Evolutionary conservation across 805 yeast genomes (phyloP), one percentile per base, ranked within the genome.

Genomic region (Metschnikowia sp.): DNA sequence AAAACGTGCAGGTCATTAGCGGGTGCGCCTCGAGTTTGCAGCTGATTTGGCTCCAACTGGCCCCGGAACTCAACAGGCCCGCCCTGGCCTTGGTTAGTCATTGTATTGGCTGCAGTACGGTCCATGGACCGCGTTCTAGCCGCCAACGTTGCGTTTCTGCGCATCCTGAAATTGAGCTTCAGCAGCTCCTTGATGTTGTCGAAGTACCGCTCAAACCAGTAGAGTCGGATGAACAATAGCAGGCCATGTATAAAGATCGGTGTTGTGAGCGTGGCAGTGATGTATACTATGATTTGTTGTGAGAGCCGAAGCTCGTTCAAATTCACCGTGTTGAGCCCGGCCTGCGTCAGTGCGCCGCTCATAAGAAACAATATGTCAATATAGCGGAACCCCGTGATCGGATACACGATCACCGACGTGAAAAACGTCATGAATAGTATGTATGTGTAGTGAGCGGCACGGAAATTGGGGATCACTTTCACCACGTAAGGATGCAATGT

Each of bases 211-310:
- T 90, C 96, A 66, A 88, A 94, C 88, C 96, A 87, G 63, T 87
- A 88, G 39, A 94, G 70, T 42, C 99, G 77, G 9, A 91, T 70
- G 52, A 88, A 81, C 8, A 89, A 83, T 32, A 94, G 70, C 1
- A 79, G 76, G 0, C 96, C 81, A 63, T 94, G 96, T 45, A 95
- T 88, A 61, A 85, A 84, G 18, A 94, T 87, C 1, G 98, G 98
- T 0, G 96, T 90, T 4, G 95, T 79, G 18, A 89, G 56, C 52
- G 81, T 72, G 29, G 91, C 68, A 3, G 81, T 50, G 10, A 87
- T 53, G 61, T 84, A 88, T 2, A 92, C 65, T 9, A 78, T 72
- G 12, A 90, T 77, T 61, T 92, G 98, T 65, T 94, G 99, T 68
- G 84, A 92, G 39, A 86, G 63, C 0, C 75, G 66, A 47, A 91